Percentiles rank a stretch among this genome's conserved stretches.
Conservation (phyloP, 2,329 filamentous ascomycete genomes). For the Pleurostoma richardsiae region DNA sequence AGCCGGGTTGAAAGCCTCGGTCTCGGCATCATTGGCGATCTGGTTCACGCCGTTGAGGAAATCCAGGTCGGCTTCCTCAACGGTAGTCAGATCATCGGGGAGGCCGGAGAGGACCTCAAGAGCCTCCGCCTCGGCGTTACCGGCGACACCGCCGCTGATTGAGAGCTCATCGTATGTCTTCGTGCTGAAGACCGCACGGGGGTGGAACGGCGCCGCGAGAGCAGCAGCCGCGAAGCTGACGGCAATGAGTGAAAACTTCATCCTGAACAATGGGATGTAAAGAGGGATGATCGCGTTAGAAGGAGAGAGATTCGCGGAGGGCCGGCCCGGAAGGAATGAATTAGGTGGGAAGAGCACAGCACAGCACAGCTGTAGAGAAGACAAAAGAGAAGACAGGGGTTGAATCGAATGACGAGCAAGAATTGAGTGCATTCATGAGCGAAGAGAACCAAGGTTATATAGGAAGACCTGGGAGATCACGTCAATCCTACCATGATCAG, state of each 20-base stretch:
- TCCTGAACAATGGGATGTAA: constrained; percentile 9
- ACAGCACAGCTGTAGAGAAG: neutral
- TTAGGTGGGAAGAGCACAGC: neutral
- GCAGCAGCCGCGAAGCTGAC: constrained; percentile 12
- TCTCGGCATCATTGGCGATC: constrained; percentile 40
- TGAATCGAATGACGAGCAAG: neutral
- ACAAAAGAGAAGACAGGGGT: neutral
- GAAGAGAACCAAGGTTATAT: too few relatives aligned
- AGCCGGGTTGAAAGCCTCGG: constrained; percentile 38
- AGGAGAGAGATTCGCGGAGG: neutral
- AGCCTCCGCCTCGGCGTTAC: constrained; percentile 25
- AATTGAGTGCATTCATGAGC: too few relatives aligned
- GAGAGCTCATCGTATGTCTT: constrained; percentile 28
- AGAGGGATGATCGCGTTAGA: constrained; percentile 1
- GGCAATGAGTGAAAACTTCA: constrained; percentile 20
- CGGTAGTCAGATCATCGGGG: constrained; percentile 26
- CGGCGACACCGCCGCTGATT: constrained; percentile 27
- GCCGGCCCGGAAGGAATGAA: neutral
- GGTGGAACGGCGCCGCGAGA: constrained; percentile 14
- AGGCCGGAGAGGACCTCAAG: constrained; percentile 20
- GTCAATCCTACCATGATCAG: too few relatives aligned
- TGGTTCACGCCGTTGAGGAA: constrained; percentile 35
- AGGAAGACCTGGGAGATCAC: too few relatives aligned
- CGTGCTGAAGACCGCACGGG: constrained; percentile 19
- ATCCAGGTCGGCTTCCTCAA: constrained; percentile 31